A percentile compares a stretch with the other conserved stretches of the same genome.
These are phyloP conservation scores for Friedmanniomyces simplex DNA, from an alignment of 495 filamentous ascomycete genomes.

Conservation along the genomic window DNA sequence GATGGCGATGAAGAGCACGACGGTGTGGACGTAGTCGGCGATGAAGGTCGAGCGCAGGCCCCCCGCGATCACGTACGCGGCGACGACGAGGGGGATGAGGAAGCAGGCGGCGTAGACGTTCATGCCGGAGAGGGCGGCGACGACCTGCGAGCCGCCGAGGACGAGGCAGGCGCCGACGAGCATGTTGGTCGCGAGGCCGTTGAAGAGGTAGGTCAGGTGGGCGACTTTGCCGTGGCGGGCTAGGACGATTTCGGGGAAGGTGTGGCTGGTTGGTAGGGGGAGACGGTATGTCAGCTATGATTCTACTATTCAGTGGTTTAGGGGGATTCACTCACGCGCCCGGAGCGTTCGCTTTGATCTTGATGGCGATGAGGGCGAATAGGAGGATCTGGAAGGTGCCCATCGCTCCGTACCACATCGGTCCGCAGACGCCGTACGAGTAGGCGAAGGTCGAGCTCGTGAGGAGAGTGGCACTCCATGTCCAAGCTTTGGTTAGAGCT, in stretches of 20 bases:
- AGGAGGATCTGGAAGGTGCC: conserved; percentile 37
- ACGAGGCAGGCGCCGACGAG: conserved; percentile 35
- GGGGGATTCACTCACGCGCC: conserved; percentile 26
- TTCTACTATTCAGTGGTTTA: background rate
- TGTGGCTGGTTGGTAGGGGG: background rate
- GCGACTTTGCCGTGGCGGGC: conserved; percentile 32
- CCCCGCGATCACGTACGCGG: conserved; percentile 36
- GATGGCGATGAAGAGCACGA: conserved; percentile 30
- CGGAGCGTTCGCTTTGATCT: conserved; percentile 35
- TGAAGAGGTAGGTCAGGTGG: conserved; percentile 35
- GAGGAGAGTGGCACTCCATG: conserved; percentile 28
- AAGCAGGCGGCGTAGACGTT: conserved; percentile 38
- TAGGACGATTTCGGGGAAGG: conserved; percentile 34
- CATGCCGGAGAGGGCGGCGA: conserved; percentile 38
- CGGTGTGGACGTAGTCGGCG: conserved; percentile 38
- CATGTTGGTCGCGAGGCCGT: conserved; percentile 38
- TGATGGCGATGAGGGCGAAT: conserved; percentile 35
- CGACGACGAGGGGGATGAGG: conserved; percentile 35
- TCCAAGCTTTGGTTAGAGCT: conserved; percentile 14
- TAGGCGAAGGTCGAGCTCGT: conserved; percentile 40
- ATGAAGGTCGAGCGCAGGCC: conserved; percentile 37
- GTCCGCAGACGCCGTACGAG: conserved; percentile 39
- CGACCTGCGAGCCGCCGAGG: conserved; percentile 35
- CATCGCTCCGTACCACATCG: conserved; percentile 38
- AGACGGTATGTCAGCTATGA: background rate